A percentile compares a stretch with the other conserved stretches of the same genome.
These are phyloP conservation scores for Saccharomycopsis sp. DNA, from an alignment of 805 yeast genomes.

Conservation along the genomic window DNA sequence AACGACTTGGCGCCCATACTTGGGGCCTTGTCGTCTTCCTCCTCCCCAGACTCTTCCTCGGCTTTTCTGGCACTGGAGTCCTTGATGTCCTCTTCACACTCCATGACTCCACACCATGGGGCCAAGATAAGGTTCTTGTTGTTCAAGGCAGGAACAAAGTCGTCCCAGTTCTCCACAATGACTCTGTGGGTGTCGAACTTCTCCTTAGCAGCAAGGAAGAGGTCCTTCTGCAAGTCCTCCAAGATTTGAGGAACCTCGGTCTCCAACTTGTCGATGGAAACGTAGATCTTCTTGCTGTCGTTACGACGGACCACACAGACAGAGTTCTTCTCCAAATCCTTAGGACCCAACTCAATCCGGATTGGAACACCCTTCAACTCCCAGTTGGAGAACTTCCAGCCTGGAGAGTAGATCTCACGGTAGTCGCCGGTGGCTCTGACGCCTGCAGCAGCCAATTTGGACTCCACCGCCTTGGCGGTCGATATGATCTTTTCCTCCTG, in stretches of 20 bases:
- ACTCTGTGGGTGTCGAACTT: slow-evolving; percentile 81
- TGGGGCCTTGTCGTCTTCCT: slow-evolving; percentile 93
- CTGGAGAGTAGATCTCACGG: slow-evolving; percentile 93
- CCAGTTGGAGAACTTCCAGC: slow-evolving; percentile 98
- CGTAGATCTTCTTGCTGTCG: slow-evolving; percentile 64
- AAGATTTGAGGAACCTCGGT: slow-evolving; percentile 65
- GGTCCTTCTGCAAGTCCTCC: slow-evolving; percentile 71
- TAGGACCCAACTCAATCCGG: slow-evolving; percentile 94
- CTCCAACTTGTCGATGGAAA: slow-evolving; percentile 60
- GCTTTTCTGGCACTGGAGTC: slow-evolving; percentile 74
- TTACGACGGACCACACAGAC: slow-evolving; percentile 93
- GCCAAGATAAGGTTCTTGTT: slow-evolving; percentile 83
- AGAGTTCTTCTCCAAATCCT: slow-evolving; percentile 74
- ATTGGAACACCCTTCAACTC: slow-evolving; percentile 95
- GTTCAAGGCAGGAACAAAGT: slow-evolving; percentile 89
- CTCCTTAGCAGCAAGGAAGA: slow-evolving; percentile 74
- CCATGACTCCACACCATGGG: slow-evolving; percentile 96
- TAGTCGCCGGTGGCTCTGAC: slow-evolving; percentile 79
- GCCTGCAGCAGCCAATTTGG: slow-evolving; percentile 49
- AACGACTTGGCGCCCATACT: slow-evolving; percentile 98
- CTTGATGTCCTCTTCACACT: slow-evolving; percentile 96
- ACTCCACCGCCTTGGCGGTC: slow-evolving; percentile 66
- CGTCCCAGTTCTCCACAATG: slow-evolving; percentile 76
- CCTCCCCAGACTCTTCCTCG: slow-evolving; percentile 75
- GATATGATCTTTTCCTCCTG: slow-evolving; percentile 61